Conservation (phyloP, 768 basidiomycete species). For the Naganishia kalamii region DNA sequence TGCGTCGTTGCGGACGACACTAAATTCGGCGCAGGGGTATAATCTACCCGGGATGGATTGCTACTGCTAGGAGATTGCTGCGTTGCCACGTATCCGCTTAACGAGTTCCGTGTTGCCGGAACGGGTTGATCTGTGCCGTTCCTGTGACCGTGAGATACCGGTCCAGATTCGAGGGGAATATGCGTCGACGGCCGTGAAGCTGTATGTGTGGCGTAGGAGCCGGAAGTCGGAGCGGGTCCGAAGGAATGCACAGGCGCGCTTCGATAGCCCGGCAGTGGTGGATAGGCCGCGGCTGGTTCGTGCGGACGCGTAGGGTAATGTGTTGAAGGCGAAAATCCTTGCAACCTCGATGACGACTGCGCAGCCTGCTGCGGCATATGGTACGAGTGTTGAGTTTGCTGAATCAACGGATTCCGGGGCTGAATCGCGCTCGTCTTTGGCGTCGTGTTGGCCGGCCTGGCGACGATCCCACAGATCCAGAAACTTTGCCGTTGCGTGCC, state of each 20-base stretch:
- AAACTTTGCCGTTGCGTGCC: background rate
- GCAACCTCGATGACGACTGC: background rate
- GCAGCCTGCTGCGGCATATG: background rate
- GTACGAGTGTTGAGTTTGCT: background rate
- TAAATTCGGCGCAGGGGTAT: too few species aligned
- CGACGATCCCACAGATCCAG: slow-evolving; percentile 13
- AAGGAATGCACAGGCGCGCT: background rate
- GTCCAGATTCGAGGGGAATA: background rate
- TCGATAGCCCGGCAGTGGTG: background rate
- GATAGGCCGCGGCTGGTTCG: background rate
- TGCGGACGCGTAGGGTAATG: background rate
- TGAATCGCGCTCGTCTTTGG: background rate
- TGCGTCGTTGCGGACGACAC: background rate
- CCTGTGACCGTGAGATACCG: background rate
- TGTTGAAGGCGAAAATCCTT: background rate
- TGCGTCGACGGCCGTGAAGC: background rate
- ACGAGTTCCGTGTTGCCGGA: background rate
- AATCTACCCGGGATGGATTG: too few species aligned
- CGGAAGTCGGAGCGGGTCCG: background rate
- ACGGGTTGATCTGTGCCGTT: background rate
- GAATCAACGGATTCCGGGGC: slow-evolving; percentile 6
- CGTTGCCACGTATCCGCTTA: background rate
- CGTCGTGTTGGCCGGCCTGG: background rate
- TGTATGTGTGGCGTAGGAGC: background rate
- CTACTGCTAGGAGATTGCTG: background rate